These are phyloP conservation scores for Monosporascus sp. DNA, from an alignment of 2,329 filamentous ascomycete genomes.

Conservation along the genomic window DNA sequence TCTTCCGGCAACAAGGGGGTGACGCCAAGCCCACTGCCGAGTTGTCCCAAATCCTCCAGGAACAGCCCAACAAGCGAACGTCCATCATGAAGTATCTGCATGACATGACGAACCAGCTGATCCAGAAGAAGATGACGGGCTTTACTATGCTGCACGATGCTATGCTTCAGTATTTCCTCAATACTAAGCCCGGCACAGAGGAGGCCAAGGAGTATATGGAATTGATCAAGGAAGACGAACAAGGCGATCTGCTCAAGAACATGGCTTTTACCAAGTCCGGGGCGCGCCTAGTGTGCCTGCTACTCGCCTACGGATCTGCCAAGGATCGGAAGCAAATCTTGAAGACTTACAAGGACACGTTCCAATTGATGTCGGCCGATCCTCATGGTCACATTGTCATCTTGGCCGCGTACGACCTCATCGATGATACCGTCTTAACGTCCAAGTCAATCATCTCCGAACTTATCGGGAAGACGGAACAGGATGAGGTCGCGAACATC, in stretches of 20 bases:
- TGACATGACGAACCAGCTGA: conserved; percentile 82
- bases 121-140: conserved; percentile 94
- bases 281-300: conserved; percentile 71
- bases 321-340: conserved; percentile 91
- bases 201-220: conserved; percentile 87
- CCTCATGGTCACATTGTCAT: conserved; percentile 73
- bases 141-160: conserved; percentile 98
- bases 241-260: conserved; percentile 87
- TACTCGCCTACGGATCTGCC: conserved; percentile 77
- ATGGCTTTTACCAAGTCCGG: conserved; percentile 92
- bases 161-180: conserved; percentile 94
- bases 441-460: conserved; percentile 84
- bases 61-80: conserved; percentile 76
- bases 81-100: conserved; percentile 82
- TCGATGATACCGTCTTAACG: conserved; percentile 89
- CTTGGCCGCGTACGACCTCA: conserved; percentile 79
- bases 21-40: conserved; percentile 55
- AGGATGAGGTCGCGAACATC: conserved; percentile 58
- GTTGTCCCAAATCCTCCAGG: conserved; percentile 67
- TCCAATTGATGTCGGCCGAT: conserved; percentile 80
- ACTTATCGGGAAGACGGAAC: conserved; percentile 66
- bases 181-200: conserved; percentile 67
- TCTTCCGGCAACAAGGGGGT: conserved; percentile 59
- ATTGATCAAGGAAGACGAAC: conserved; percentile 84
- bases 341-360: conserved; percentile 83